Base-by-base conservation (phyloP, 1,284 basidiomycete species). In the Bothia castanella region DNA sequence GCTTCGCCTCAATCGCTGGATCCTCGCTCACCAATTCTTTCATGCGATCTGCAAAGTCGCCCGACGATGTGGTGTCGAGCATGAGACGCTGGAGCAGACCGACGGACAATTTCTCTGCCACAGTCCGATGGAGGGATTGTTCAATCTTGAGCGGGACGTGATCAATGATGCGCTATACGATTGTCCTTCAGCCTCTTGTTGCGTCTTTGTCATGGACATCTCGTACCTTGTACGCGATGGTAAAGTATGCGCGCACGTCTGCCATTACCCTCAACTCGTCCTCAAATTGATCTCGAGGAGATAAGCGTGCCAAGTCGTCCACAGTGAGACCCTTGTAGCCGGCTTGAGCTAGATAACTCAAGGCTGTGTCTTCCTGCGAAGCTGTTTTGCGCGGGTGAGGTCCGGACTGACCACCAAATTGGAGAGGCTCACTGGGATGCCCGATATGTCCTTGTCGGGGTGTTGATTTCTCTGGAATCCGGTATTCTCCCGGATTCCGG, bases 141-240 rank as follows among this genome's bases (percentile, higher is more conserved):
- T 82, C 79, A 30, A 82, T 79, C 25, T 69, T 68, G 11, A 77
- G 63, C 0, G 79, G 79, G 23, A 82, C 53, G 23, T 74, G 65
- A 53, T 83, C 82, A 23, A 80, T 73, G 47, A 80, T 64, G n/a
- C 81, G 74, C 82, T 84, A 32, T 38, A 51, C 6, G 20, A 40
- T 2, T 12, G 10, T 41, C 12, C 4, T 42, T 54, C 5, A 55
- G 49, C 23, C 4, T 40, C 19, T 29, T n/a, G 9, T 21, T 25
- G 2, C 0, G 7, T 30, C 29, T 8, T 2, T 23, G 19, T 25
- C 10, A 7, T 4, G 11, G 10, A 32, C 20, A 21, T 21, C 4
- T 1, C 61, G 21, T 42, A 72, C 78, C 69, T 74, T 75, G 55
- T 70, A 72, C 6, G 76, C 73, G 1, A 78, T 67, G 27, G 77